A percentile compares a stretch with the other conserved stretches of the same genome.
Evolutionary conservation across 2,329 filamentous ascomycete genomes (phyloP).

Genomic region (Rutstroemia sp.): DNA sequence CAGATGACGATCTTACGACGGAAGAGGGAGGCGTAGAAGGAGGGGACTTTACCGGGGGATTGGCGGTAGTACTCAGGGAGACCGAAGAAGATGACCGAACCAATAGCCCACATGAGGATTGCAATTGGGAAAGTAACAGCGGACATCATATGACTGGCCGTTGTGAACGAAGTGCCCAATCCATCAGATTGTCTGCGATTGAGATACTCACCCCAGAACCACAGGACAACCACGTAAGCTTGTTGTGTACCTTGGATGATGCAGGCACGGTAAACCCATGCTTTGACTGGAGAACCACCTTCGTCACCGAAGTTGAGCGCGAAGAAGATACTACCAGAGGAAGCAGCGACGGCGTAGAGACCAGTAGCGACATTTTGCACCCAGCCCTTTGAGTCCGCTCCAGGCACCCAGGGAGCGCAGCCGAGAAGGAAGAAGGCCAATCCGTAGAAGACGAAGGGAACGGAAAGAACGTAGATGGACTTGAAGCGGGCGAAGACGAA

Average conservation of each 20-base stretch:
- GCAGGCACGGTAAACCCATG: slow-evolving; percentile 61
- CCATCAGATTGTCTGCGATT: slow-evolving; percentile 6
- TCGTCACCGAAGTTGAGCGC: slow-evolving; percentile 60
- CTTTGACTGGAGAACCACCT: slow-evolving; percentile 52
- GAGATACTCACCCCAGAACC: slow-evolving; percentile 56
- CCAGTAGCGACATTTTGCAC: slow-evolving; percentile 48
- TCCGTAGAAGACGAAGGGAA: slow-evolving; percentile 53
- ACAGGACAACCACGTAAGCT: slow-evolving; percentile 55
- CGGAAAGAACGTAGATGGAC: slow-evolving; percentile 37
- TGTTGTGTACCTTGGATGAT: slow-evolving; percentile 61
- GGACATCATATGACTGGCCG: slow-evolving; percentile 32
- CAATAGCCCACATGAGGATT: slow-evolving; percentile 48
- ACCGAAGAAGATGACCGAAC: slow-evolving; percentile 48
- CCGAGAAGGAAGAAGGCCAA: slow-evolving; percentile 57
- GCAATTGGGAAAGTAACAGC: slow-evolving; percentile 52
- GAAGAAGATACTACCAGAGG: slow-evolving; percentile 58
- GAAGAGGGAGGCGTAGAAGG: slow-evolving; percentile 55
- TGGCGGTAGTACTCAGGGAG: slow-evolving; percentile 61
- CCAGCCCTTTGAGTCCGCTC: slow-evolving; percentile 37
- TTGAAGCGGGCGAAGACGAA: slow-evolving; percentile 49
- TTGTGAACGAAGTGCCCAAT: slow-evolving; percentile 33
- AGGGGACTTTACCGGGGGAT: slow-evolving; percentile 53
- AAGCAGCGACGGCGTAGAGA: slow-evolving; percentile 54
- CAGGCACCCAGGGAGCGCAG: slow-evolving; percentile 44
- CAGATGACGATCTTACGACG: slow-evolving; percentile 59